Base-by-base conservation (phyloP, 1,284 basidiomycete species). In the Leucoagaricus sp. region DNA sequence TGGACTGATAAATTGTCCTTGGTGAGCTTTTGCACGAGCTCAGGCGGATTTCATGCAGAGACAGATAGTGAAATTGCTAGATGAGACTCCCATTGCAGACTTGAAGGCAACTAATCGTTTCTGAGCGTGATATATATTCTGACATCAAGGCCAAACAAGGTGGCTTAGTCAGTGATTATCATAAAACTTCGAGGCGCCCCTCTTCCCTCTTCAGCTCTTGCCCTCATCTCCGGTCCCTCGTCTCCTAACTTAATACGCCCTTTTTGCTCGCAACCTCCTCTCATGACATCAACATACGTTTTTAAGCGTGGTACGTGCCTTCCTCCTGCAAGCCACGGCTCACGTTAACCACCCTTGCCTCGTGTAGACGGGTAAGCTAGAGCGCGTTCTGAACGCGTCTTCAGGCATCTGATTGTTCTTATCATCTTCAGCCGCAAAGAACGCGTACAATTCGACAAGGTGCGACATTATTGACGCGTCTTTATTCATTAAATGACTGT, bases 361-460 rank as follows among this genome's bases (percentile, higher is more conserved):
- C 28, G 12, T 26, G 23, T 33, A 55, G 54, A 55, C 23, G 54
- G 54, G 54, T 55, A n/a, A 44, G 54, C 49, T 42, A 13, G 26
- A 23, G n/a, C 54, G 40, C 31, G 47, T 49, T 23, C 13, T 33
- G 31, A n/a, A 50, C 54, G 54, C 48, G 54, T 49, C 33, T 33
- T 34, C n/a, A 46, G 19, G 28, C 21, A n/a, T 21, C 49, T 57
- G 36, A 42, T 46, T 33, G 25, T 46, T 17, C 25, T 62, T 31
- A 61, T 63, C 44, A 49, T 61, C 26, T 19, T 44, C 66, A 91
- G 88, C 58, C 90, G 91, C 60, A 92, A 92, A 73, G 91, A 94
- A 73, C 86, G 84, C 67, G 89, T 94, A 52, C 88, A 91, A 68
- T 94, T 94, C 65, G 92, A 94, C 67, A 94, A 94, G 79, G 89